Conservation (phyloP, 1,284 basidiomycete species). For the Coniferiporia weirii region DNA sequence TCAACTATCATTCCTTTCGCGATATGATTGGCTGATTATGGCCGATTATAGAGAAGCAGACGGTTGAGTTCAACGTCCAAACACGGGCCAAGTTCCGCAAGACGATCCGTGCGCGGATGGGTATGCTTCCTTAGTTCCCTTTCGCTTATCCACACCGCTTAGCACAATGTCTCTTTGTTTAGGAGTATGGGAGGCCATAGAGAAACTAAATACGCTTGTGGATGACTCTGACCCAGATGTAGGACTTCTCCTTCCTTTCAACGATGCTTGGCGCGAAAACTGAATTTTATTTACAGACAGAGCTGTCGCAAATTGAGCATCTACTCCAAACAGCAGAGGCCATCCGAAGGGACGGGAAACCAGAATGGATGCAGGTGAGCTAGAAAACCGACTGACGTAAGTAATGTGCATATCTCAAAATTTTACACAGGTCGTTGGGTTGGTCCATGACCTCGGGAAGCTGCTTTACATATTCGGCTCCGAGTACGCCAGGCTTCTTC, state of each 20-base stretch:
- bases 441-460: conserved; percentile 87
- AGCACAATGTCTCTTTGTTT: conserved; percentile 22
- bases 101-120: conserved; percentile 60
- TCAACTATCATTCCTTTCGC: too few relatives aligned
- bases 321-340: conserved; percentile 90
- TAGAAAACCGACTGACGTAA: conserved; percentile 20
- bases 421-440: conserved; percentile 55
- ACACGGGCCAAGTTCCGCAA: conserved; percentile 69
- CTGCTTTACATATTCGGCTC: conserved; percentile 77
- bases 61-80: conserved; percentile 75
- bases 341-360: conserved; percentile 83
- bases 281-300: conserved; percentile 42
- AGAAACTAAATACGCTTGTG: conserved; percentile 81
- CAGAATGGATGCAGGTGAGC: conserved; percentile 79
- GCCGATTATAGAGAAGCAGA: conserved; percentile 67
- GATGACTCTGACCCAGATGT: conserved; percentile 87
- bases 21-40: too few relatives aligned
- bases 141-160: conserved; percentile 1
- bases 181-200: conserved; percentile 82
- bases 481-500: conserved; percentile 27
- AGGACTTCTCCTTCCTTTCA: conserved; percentile 24
- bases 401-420: background rate
- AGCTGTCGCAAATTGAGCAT: conserved; percentile 83
- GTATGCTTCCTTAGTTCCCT: conserved; percentile 25
- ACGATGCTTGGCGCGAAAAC: background rate